Conservation (phyloP, 2,329 filamentous ascomycete genomes). For the Talaromyces sp. region DNA sequence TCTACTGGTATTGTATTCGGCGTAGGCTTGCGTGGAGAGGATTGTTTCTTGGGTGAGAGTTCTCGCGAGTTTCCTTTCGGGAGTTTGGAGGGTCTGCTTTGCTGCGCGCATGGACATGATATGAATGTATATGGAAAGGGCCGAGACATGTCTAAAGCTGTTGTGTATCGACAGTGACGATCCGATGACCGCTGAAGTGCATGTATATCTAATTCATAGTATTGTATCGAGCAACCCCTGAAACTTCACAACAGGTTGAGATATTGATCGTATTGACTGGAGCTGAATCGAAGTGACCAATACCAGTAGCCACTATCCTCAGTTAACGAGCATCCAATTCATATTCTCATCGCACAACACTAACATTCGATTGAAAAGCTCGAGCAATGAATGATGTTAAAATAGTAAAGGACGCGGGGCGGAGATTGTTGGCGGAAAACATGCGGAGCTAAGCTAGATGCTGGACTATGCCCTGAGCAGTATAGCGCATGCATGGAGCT, state of each 20-base stretch:
- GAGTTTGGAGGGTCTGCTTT: constrained; percentile 39
- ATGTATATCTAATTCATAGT: not conserved
- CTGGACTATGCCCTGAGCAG: not conserved
- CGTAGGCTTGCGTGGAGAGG: constrained; percentile 22
- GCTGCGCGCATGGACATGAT: constrained; percentile 60
- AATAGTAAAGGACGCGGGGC: constrained; percentile 3
- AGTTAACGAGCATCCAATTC: not conserved
- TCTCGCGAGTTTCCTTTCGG: constrained; percentile 37
- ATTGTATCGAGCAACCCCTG: constrained; percentile 8
- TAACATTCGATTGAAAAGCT: not conserved
- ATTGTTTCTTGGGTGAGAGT: constrained; percentile 31
- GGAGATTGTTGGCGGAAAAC: constrained; percentile 11
- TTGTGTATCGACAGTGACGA: not conserved
- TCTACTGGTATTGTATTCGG: constrained; percentile 29
- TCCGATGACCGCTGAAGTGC: not conserved
- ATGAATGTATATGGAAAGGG: constrained; percentile 63
- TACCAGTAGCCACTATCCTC: not conserved
- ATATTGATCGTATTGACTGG: not conserved
- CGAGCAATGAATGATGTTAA: not conserved
- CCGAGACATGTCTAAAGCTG: constrained; percentile 46
- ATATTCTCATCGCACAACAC: not conserved
- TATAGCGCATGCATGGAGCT: not conserved
- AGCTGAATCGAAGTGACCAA: not conserved
- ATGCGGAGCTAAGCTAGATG: constrained; percentile 1
- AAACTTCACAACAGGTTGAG: not conserved